A percentile compares a stretch with the other conserved stretches of the same genome.
These are phyloP conservation scores for Persicaria tinctoria DNA, from an alignment of 148 eudicot genomes.

Conservation along the genomic window DNA sequence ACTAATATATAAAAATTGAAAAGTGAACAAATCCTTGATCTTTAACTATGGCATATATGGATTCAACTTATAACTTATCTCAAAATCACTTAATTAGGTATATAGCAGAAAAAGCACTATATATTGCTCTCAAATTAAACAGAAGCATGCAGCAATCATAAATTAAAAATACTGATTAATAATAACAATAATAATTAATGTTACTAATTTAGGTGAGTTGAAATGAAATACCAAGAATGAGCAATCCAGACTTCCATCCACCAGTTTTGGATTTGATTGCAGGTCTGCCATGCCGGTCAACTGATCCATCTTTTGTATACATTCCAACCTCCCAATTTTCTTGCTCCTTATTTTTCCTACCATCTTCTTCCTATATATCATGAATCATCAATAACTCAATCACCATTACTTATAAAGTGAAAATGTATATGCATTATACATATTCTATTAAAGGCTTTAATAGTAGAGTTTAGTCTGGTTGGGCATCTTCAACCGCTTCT, in stretches of 20 bases:
- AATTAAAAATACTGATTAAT: not conserved
- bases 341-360: not conserved
- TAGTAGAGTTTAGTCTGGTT: too few relatives aligned
- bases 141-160: not conserved
- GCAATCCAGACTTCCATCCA: constrained; percentile 53
- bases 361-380: not conserved
- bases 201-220: not conserved
- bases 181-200: not conserved
- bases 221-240: constrained; percentile 40
- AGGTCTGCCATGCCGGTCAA: constrained; percentile 44
- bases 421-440: too few relatives aligned
- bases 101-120: too few relatives aligned
- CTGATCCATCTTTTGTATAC: constrained; percentile 49
- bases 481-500: too few relatives aligned
- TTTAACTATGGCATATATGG: too few relatives aligned
- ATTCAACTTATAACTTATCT: too few relatives aligned
- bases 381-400: too few relatives aligned
- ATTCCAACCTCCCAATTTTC: not conserved
- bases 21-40: too few relatives aligned
- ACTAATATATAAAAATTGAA: not conserved
- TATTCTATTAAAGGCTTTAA: too few relatives aligned
- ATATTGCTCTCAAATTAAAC: too few relatives aligned
- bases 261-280: constrained; percentile 46
- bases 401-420: too few relatives aligned
- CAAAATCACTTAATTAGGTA: too few relatives aligned